Base-by-base conservation (phyloP, 2,329 filamentous ascomycete species). In the Hortaea sp. region DNA sequence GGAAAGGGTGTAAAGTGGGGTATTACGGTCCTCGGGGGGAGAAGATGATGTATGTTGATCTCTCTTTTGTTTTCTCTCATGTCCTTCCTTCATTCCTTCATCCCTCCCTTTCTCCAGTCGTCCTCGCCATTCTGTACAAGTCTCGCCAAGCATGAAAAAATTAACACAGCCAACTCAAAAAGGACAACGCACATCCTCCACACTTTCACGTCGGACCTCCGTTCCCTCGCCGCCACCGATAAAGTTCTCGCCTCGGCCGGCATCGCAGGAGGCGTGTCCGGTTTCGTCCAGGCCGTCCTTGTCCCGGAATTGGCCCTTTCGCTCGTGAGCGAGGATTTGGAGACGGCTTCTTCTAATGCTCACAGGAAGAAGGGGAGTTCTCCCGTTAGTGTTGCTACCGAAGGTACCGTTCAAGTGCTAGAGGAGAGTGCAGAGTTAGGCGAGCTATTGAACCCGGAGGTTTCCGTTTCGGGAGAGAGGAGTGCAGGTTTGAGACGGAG, bases 21-120 rank as follows among this genome's bases (percentile, higher is more conserved):
- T 66, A 66, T 49, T 66, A 66, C 38, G 64, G 64, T 1, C 59
- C 58, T 1, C 54, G 53, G 45, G 64, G 64, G 7, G 62, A 62
- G 45, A 59, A 56, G 48, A 29, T 61, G 31, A 64, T 66, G 61
- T 63, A 48, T 20, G 57, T 53, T n/a, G n/a, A n/a, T n/a, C n/a
- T n/a, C 32, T 35, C 20, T 20, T 20, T 20, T 20, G 20, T 20
- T 20, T 20, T 20, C 20, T 20, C 20, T 20, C 20, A 20, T 20
- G 20, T 20, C 20, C 20, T 20, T 20, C 20, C 20, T 20, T 20
- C 20, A 20, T 20, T 20, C 20, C 20, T 20, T 20, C 20, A 20
- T 20, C 20, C 20, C 20, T 20, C 20, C 20, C 20, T 20, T 20
- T 20, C 20, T 20, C 4, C 20, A 20, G 20, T 20, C 20, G 20